Evolutionary conservation across 805 yeast genomes (phyloP).

Genomic region (Saccharomycopsis olivae): DNA sequence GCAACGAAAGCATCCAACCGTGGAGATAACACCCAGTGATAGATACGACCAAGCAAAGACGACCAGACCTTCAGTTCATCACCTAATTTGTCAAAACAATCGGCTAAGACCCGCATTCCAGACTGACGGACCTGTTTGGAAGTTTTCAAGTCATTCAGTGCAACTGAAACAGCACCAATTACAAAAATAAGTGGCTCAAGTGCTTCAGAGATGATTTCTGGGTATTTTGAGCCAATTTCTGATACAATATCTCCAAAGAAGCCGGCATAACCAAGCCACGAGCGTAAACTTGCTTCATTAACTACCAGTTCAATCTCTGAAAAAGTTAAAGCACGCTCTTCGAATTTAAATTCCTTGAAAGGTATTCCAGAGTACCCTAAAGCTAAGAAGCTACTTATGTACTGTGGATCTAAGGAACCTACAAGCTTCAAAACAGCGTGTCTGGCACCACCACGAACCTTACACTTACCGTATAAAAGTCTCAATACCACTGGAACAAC

Average conservation of each 20-base stretch:
- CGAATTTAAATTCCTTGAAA: too few species aligned
- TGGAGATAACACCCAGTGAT: constrained; percentile 44
- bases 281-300: too few species aligned
- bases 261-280: too few species aligned
- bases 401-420: constrained; percentile 42
- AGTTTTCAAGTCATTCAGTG: constrained; percentile 30
- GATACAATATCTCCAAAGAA: constrained; percentile 45
- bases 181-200: constrained; percentile 49
- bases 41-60: constrained; percentile 39
- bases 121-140: constrained; percentile 53
- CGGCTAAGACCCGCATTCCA: constrained; percentile 55
- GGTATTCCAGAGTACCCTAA: too few species aligned
- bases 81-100: constrained; percentile 35
- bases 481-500: constrained; percentile 69
- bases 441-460: constrained; percentile 57
- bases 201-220: constrained; percentile 36
- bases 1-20: constrained; percentile 56
- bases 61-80: constrained; percentile 39
- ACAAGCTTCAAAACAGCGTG: constrained; percentile 56
- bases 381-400: constrained; percentile 48
- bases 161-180: constrained; percentile 44
- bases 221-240: constrained; percentile 49
- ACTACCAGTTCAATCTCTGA: too few species aligned
- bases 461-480: constrained; percentile 71
- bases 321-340: too few species aligned